These are phyloP conservation scores for Arthrobotrys sinensis DNA, from an alignment of 2,329 filamentous ascomycete genomes.

Conservation along the genomic window DNA sequence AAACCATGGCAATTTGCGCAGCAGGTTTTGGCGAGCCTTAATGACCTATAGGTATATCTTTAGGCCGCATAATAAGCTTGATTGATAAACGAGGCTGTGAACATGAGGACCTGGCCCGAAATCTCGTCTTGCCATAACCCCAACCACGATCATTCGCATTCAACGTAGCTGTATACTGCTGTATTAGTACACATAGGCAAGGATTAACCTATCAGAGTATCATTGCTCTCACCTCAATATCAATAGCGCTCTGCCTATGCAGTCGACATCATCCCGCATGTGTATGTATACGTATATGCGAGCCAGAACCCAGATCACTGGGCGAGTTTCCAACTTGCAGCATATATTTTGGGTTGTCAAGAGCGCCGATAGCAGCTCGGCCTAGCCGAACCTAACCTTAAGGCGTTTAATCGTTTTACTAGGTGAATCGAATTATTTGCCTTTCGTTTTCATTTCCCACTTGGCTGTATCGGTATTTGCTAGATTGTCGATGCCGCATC, in stretches of 20 bases:
- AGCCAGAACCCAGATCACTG: no score
- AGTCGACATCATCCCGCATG: no score
- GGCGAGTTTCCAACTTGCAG: no score
- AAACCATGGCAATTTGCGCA: neutral
- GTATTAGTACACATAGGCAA: no score
- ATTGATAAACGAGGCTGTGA: constrained; percentile 3
- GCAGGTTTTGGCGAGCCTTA: neutral
- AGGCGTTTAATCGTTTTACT: no score
- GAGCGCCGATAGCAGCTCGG: no score
- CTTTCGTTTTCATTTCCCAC: neutral
- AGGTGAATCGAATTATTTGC: neutral
- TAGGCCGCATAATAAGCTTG: neutral
- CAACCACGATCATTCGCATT: neutral
- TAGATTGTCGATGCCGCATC: constrained; percentile 2
- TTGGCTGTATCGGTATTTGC: neutral
- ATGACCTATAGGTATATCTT: neutral
- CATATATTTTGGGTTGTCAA: no score
- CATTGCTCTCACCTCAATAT: no score
- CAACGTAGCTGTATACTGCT: neutral
- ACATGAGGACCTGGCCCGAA: neutral
- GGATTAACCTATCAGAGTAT: no score
- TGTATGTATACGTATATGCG: no score
- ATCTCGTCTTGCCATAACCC: neutral
- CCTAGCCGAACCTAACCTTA: no score
- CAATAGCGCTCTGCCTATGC: no score